phyloP scores from a whole-genome alignment of 2,329 filamentous ascomycete species.

The Sclerotiophoma versabilis region DNA sequence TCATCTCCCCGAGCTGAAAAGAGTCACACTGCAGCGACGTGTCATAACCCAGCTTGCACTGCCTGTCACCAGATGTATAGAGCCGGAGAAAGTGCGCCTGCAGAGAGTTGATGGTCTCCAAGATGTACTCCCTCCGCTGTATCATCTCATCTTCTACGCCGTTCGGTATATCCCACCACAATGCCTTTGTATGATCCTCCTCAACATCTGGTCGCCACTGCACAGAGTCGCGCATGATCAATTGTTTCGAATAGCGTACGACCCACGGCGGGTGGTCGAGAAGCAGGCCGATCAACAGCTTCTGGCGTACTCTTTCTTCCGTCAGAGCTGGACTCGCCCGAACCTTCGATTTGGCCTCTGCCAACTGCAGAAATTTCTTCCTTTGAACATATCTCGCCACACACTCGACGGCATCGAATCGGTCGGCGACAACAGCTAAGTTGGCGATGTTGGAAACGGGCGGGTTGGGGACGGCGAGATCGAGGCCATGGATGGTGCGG shows the following conservation, averaged over 20 bases:
- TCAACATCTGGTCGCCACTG: slow-evolving; percentile 59
- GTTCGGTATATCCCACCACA: slow-evolving; percentile 77
- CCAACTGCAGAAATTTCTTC: slow-evolving; percentile 51
- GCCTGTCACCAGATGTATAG: slow-evolving; percentile 71
- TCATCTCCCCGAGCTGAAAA: slow-evolving; percentile 79
- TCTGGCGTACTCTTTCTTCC: slow-evolving; percentile 74
- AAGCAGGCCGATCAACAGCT: slow-evolving; percentile 70
- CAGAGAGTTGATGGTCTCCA: slow-evolving; percentile 73
- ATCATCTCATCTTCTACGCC: slow-evolving; percentile 75
- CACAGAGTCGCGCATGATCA: slow-evolving; percentile 70
- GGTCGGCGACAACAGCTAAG: slow-evolving; percentile 74
- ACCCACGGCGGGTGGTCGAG: slow-evolving; percentile 69
- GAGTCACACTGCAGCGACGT: slow-evolving; percentile 75
- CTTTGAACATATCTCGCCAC: slow-evolving; percentile 63
- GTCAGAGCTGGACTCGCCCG: slow-evolving; percentile 51
- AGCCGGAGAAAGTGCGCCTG: slow-evolving; percentile 71
- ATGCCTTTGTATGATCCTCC: slow-evolving; percentile 52
- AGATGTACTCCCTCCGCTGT: slow-evolving; percentile 68
- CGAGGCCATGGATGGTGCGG: slow-evolving; percentile 67
- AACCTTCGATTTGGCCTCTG: slow-evolving; percentile 55
- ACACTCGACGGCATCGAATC: slow-evolving; percentile 69
- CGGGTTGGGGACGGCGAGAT: slow-evolving; percentile 52
- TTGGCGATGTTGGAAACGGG: slow-evolving; percentile 70
- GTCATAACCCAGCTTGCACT: slow-evolving; percentile 79
- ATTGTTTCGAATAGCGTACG: slow-evolving; percentile 66